Base-by-base conservation (phyloP, 805 yeast species). In the Barnettozyma botsteinii region DNA sequence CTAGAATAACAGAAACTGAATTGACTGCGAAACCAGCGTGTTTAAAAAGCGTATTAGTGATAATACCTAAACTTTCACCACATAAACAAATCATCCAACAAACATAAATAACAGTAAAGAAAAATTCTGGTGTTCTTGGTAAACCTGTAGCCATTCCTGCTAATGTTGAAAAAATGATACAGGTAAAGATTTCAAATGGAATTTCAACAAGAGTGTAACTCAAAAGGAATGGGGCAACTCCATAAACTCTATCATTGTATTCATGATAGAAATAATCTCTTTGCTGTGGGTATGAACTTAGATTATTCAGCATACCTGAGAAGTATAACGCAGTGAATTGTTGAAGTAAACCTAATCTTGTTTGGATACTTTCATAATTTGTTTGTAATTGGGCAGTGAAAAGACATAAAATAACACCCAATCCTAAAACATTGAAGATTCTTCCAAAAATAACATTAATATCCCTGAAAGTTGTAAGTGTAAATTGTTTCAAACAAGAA, bases 51-150 rank as follows among this genome's bases (percentile, higher is more conserved):
- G 89, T 79, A 53, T 85, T 85, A 42, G 87, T 82, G 36, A 84
- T 70, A 7, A 87, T 83, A 0, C 96, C 96, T 24, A 87, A 65
- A 7, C 91, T 80, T 57, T 87, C 96, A 26, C 96, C 96, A 45
- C 88, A 79, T 47, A 79, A 77, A 14, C 80, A 72, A 19, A 78
- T 70, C 20, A 73, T 62, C 41, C 77, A 64, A 0, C 78, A 50
- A 21, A 76, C 67, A 47, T 77, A 76, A 17, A 77, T 70, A 50
- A 80, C 65, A 0, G 80, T 70, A 51, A 88, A 86, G 52, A 73
- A 87, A 67, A 82, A 74, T 1, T 66, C 75, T 0, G 79, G 73
- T 1, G 78, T 77, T 35, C 86, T 62, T 15, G 88, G 89, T 25
- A 87, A 59, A 0, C 95, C 95, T 42, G 80, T 67, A 1, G 73